Evolutionary conservation across 352 stramenopile genomes (phyloP).

Genomic region (Sclerospora graminicola): DNA sequence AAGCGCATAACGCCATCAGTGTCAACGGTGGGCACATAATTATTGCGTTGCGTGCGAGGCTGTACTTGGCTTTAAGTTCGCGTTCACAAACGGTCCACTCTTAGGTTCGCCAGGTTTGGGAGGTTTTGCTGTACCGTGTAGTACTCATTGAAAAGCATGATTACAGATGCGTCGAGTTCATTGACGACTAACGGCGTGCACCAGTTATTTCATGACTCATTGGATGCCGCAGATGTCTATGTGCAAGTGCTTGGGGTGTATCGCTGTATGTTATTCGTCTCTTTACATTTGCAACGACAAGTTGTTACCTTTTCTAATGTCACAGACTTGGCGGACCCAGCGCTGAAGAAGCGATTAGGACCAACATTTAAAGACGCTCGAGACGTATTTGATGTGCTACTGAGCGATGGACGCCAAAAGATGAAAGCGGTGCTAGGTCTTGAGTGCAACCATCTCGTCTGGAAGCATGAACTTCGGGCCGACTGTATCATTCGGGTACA

Average conservation of each 20-base stretch:
- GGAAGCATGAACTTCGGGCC: constrained; percentile 18
- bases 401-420: constrained; percentile 50
- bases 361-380: constrained; percentile 6
- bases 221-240: constrained; percentile 1
- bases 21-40: no score
- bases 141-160: background rate
- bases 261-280: constrained; percentile 28
- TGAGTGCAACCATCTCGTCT: constrained; percentile 29
- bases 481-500: constrained; percentile 28
- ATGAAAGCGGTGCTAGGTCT: constrained; percentile 39
- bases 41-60: no score
- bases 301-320: background rate
- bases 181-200: constrained; percentile 32
- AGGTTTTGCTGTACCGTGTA: no score
- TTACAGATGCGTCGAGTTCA: background rate
- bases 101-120: no score
- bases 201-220: constrained; percentile 13
- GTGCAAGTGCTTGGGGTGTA: constrained; percentile 49
- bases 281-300: no score
- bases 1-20: no score
- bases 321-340: constrained; percentile 43
- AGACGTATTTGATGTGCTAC: constrained; percentile 50
- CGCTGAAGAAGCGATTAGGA: constrained; percentile 24
- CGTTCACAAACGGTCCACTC: no score
- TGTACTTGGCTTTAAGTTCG: no score